A percentile compares a stretch with the other conserved stretches of the same genome.
Evolutionary conservation across 805 yeast genomes (phyloP).

Genomic region (Zygosaccharomyces bisporus): DNA sequence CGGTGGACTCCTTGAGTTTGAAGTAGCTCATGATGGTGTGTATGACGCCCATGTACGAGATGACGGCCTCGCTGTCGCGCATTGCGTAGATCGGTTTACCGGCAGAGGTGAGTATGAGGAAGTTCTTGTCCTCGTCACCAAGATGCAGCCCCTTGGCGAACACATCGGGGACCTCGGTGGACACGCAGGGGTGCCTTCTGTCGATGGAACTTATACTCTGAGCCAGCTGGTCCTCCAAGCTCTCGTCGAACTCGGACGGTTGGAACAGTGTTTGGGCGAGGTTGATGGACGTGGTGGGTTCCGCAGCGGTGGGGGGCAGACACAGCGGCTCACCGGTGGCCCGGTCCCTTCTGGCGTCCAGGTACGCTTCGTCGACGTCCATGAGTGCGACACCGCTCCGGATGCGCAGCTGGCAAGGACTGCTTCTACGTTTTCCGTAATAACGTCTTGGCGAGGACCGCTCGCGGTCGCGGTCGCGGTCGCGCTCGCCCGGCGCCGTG

Average conservation of each 20-base stretch:
- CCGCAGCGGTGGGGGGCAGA: constrained; percentile 6
- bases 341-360: constrained; percentile 4
- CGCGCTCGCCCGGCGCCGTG: no score
- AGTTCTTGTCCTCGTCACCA: constrained; percentile 50
- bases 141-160: constrained; percentile 11
- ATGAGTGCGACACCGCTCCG: neutral
- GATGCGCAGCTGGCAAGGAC: no score
- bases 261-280: constrained; percentile 16
- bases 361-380: constrained; percentile 3
- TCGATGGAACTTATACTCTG: constrained; percentile 24
- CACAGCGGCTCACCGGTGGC: neutral
- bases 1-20: constrained; percentile 39
- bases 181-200: constrained; percentile 22
- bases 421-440: no score
- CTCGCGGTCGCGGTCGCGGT: no score
- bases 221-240: constrained; percentile 15
- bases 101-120: constrained; percentile 73
- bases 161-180: constrained; percentile 32
- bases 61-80: constrained; percentile 65
- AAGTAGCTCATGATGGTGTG: constrained; percentile 76
- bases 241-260: constrained; percentile 12
- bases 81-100: constrained; percentile 85
- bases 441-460: no score
- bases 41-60: constrained; percentile 73
- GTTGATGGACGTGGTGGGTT: constrained; percentile 20